Percentiles rank a stretch among this genome's conserved stretches.
phyloP scores from a whole-genome alignment of 345 rosid genomes.

The Citrus glauca region DNA sequence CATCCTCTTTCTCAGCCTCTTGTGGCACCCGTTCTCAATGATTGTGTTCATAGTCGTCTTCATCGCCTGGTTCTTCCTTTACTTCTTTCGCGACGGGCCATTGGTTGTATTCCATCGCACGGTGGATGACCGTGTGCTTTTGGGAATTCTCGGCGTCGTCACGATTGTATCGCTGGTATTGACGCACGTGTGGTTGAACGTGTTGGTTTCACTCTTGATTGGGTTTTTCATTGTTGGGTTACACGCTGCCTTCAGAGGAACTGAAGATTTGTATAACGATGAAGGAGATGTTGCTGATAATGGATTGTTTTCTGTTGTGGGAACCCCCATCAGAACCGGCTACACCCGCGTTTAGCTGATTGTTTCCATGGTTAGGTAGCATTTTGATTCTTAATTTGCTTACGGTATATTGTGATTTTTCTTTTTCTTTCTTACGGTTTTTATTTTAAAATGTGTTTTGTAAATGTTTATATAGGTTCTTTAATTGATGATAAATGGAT shows the following conservation, averaged over 20 bases:
- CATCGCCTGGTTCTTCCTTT: slow-evolving; percentile 65
- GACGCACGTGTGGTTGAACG: slow-evolving; percentile 59
- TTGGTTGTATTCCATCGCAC: slow-evolving; percentile 27
- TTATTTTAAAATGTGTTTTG: slow-evolving; percentile 1
- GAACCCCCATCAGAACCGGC: slow-evolving; percentile 40
- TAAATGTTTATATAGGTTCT: slow-evolving; percentile 6
- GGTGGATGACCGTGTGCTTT: slow-evolving; percentile 57
- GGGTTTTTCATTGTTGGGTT: slow-evolving; percentile 34
- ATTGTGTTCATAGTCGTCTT: slow-evolving; percentile 49
- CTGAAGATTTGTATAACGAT: slow-evolving; percentile 49
- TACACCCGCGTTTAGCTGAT: slow-evolving; percentile 30
- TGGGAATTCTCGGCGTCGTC: slow-evolving; percentile 33
- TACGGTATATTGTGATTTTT: background rate
- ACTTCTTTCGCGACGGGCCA: slow-evolving; percentile 54
- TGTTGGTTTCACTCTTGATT: slow-evolving; percentile 49
- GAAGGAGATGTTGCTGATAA: slow-evolving; percentile 35
- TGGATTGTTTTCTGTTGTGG: slow-evolving; percentile 47
- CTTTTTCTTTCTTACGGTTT: too few relatives aligned
- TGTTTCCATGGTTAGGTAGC: background rate
- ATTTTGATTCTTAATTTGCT: slow-evolving; percentile 1
- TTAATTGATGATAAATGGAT: background rate
- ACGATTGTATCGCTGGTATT: slow-evolving; percentile 48
- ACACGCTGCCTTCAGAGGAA: slow-evolving; percentile 49
- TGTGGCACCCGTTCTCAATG: slow-evolving; percentile 71
- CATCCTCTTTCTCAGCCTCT: slow-evolving; percentile 59